phyloP scores from a whole-genome alignment of 257 asterid species.

The Plantago elongata region DNA sequence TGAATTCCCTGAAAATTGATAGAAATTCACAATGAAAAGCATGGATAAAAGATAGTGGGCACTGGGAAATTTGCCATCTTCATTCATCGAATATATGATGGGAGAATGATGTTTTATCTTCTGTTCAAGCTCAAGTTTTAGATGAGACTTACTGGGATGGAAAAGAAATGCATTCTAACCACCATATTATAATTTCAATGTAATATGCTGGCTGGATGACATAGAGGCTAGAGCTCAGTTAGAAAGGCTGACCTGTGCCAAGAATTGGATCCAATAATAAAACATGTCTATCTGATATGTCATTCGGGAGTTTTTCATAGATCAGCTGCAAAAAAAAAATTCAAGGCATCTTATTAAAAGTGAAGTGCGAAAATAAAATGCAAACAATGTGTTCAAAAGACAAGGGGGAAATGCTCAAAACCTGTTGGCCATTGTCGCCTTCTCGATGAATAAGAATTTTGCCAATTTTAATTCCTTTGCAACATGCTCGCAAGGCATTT shows the following conservation, averaged over 20 bases:
- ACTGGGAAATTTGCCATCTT: neutral
- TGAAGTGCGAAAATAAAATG: neutral
- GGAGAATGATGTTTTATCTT: too few relatives aligned
- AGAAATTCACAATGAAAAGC: slow-evolving; percentile 7
- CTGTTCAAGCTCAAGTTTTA: too few relatives aligned
- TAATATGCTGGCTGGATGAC: too few relatives aligned
- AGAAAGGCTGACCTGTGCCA: slow-evolving; percentile 77
- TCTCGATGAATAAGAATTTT: slow-evolving; percentile 95
- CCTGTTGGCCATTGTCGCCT: slow-evolving; percentile 97
- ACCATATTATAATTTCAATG: too few relatives aligned
- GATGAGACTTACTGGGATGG: too few relatives aligned
- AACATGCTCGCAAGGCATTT: slow-evolving; percentile 94
- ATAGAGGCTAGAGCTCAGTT: neutral
- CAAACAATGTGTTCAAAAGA: slow-evolving; percentile 6
- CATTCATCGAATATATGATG: too few relatives aligned
- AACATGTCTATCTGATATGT: slow-evolving; percentile 91
- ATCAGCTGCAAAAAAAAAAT: slow-evolving; percentile 55
- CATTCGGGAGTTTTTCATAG: slow-evolving; percentile 87
- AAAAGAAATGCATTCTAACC: too few relatives aligned
- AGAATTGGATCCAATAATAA: slow-evolving; percentile 89
- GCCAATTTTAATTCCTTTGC: slow-evolving; percentile 97
- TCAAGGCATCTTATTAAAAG: slow-evolving; percentile 6
- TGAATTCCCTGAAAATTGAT: slow-evolving; percentile 67
- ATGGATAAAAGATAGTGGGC: neutral
- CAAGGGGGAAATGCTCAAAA: slow-evolving; percentile 19